Evolutionary conservation across 2,329 filamentous ascomycete genomes (phyloP).

Genomic region (Colletotrichum sp.): DNA sequence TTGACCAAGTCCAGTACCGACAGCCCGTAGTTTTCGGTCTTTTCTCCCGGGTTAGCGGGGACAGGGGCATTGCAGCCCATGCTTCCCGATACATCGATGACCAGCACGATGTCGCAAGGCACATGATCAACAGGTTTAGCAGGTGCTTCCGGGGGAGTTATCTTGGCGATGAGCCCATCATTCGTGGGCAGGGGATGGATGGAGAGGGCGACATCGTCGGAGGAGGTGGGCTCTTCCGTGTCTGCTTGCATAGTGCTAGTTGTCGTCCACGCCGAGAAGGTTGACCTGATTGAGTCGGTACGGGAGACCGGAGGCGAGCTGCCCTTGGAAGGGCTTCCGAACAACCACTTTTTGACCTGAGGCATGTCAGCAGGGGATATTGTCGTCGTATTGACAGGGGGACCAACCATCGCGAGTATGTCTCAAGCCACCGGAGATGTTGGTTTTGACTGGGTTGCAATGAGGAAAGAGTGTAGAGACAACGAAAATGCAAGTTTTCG

Average conservation of each 20-base stretch:
- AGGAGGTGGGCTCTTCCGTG: background rate
- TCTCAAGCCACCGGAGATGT: background rate
- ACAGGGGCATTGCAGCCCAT: conserved; percentile 56
- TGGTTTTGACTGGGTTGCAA: background rate
- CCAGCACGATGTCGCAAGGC: conserved; percentile 65
- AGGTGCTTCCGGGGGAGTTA: conserved; percentile 48
- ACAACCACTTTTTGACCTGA: conserved; percentile 12
- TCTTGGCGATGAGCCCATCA: conserved; percentile 49
- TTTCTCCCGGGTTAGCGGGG: conserved; percentile 41
- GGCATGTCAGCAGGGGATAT: background rate
- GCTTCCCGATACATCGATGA: conserved; percentile 65
- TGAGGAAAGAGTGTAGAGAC: background rate
- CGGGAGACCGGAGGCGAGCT: background rate
- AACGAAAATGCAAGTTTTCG: background rate
- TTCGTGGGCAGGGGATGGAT: conserved; percentile 43
- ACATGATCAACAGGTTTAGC: conserved; percentile 38
- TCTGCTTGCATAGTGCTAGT: background rate
- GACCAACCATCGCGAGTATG: background rate
- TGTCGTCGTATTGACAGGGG: background rate
- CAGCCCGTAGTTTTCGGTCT: conserved; percentile 52
- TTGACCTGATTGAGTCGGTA: background rate
- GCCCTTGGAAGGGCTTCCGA: background rate
- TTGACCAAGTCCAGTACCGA: conserved; percentile 65
- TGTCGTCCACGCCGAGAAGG: background rate
- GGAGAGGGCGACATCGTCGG: conserved; percentile 20